Evolutionary conservation across 2,329 filamentous ascomycete genomes (phyloP).

Genomic region (Sporothrix globosa): DNA sequence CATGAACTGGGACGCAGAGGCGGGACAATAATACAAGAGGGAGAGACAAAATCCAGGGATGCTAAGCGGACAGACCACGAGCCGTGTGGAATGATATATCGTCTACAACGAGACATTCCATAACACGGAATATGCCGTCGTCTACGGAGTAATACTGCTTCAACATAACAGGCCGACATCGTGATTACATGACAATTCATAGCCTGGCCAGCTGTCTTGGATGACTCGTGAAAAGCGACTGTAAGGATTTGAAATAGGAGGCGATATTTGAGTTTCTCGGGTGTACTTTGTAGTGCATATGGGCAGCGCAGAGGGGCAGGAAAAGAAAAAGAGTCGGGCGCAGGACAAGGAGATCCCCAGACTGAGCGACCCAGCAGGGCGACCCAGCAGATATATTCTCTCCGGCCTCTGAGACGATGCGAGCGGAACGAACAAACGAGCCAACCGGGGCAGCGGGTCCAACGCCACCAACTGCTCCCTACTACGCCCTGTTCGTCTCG

Average conservation of each 20-base stretch:
- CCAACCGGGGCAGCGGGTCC: conserved; percentile 4
- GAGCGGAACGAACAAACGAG: background rate
- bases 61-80: conserved; percentile 2
- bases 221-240: background rate
- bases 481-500: background rate
- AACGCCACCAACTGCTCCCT: background rate
- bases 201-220: background rate
- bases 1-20: background rate
- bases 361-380: background rate
- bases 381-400: background rate
- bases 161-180: too few relatives aligned
- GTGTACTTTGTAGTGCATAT: background rate
- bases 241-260: background rate
- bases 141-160: background rate
- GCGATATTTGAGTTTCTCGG: background rate
- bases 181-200: too few relatives aligned
- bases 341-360: background rate
- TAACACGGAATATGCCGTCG: conserved; percentile 17
- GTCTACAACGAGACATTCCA: background rate
- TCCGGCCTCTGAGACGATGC: background rate
- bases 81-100: conserved; percentile 18
- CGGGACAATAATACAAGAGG: background rate
- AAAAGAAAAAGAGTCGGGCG: background rate
- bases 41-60: background rate
- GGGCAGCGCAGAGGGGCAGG: too few relatives aligned